A percentile compares a stretch with the other conserved stretches of the same genome.
These are phyloP conservation scores for Phytomonas francai DNA, from an alignment of 208 protist species.

Conservation along the genomic window DNA sequence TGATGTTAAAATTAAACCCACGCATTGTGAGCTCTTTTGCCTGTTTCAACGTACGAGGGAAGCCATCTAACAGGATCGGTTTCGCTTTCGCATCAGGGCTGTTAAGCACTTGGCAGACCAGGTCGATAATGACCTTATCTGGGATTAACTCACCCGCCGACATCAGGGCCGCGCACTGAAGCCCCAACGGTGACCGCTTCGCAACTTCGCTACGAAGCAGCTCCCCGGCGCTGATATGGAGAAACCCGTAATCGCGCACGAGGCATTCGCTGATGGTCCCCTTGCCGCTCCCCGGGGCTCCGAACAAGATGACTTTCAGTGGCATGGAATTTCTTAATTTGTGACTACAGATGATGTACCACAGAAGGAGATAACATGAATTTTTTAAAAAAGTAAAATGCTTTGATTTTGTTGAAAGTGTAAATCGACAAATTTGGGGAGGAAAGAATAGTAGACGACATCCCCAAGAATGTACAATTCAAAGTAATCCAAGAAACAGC, in stretches of 20 bases:
- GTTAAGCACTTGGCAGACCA: conserved; percentile 47
- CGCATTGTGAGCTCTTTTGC: conserved; percentile 46
- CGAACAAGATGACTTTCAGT: conserved; percentile 64
- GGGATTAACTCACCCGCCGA: conserved; percentile 71
- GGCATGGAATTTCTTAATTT: conserved; percentile 23
- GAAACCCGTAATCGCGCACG: conserved; percentile 71
- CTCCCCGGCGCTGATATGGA: conserved; percentile 87
- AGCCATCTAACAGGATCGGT: conserved; percentile 91
- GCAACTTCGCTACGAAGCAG: conserved; percentile 86
- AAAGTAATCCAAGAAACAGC: not conserved
- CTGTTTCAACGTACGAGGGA: conserved; percentile 89
- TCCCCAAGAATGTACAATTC: conserved; percentile 6
- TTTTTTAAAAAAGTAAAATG: conserved; percentile 3
- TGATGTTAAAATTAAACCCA: conserved; percentile 58
- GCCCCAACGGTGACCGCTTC: conserved; percentile 43
- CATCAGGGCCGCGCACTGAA: conserved; percentile 40
- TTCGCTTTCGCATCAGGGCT: conserved; percentile 24
- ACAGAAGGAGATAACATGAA: conserved; percentile 12
- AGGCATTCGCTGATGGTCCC: conserved; percentile 79
- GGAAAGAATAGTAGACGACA: conserved; percentile 9
- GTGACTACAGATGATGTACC: not conserved
- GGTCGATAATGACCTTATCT: conserved; percentile 65
- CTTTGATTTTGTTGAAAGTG: not conserved
- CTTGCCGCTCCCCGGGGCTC: conserved; percentile 72
- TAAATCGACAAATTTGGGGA: conserved; percentile 3